Percentiles rank a stretch among this genome's conserved stretches.
Conservation (phyloP, 495 filamentous ascomycete species). For the Parathielavia hyrcaniae region DNA sequence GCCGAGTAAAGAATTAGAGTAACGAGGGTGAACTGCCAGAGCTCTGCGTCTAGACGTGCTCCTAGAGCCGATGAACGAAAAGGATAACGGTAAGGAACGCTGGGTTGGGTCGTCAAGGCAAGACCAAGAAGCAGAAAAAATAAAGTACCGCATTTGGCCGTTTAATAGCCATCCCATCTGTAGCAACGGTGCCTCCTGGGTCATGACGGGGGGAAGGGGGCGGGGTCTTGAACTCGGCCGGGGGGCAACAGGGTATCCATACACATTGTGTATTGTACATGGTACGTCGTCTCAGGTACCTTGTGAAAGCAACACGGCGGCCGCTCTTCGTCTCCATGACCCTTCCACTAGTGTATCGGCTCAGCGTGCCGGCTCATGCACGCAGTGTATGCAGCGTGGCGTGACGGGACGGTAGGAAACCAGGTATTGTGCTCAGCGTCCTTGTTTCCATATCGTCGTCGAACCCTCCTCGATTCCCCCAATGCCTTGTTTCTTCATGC, state of each 20-base stretch:
- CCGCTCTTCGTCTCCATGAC: background rate
- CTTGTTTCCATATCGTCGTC: background rate
- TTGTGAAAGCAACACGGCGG: too few species aligned
- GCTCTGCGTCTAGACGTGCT: conserved; percentile 41
- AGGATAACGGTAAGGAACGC: conserved; percentile 20
- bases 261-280: too few species aligned
- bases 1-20: conserved; percentile 1
- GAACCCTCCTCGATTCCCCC: background rate
- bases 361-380: background rate
- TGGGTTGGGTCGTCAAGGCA: conserved; percentile 35
- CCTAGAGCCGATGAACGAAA: conserved; percentile 22
- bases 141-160: conserved; percentile 10
- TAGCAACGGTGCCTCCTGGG: background rate
- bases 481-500: background rate
- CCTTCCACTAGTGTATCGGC: background rate
- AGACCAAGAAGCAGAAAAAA: conserved; percentile 36
- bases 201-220: conserved; percentile 19
- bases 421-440: background rate
- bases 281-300: too few species aligned
- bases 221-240: conserved; percentile 15
- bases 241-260: too few species aligned
- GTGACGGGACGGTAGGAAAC: background rate
- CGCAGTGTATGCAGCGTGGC: background rate
- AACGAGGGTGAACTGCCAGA: conserved; percentile 45
- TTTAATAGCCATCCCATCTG: conserved; percentile 24